Evolutionary conservation across 768 basidiomycete species (phyloP), one percentile per base, ranked within the genome.

Genomic region (Dacryopinax spathularia): DNA sequence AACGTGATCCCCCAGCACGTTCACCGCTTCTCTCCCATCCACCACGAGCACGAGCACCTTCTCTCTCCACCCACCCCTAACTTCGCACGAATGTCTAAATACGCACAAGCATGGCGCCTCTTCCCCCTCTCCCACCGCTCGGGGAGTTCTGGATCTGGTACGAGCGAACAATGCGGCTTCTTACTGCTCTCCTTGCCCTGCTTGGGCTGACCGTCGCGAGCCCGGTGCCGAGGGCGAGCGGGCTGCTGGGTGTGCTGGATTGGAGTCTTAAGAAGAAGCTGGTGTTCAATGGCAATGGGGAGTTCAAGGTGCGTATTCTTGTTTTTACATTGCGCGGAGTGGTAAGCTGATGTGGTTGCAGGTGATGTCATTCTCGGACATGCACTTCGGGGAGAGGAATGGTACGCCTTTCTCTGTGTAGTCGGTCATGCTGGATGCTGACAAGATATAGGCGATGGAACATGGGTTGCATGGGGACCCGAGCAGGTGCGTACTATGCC

Each of bases 331-430:
- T 56, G 43, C 9, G 25, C 9, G 43, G 22, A 22, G 9, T 44
- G 43, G 13, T 12, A 10, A 22, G 43, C 43, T 44, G 12, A 56
- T 56, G 48, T 27, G 25, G 39, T 5, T 27, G 13, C 48, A 86
- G 72, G 68, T 89, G 44, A 85, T 82, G 12, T 77, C 87, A 3
- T 87, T 89, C 71, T 86, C 85, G 6, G 88, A 89, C 68, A 72
- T 88, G 33, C 87, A 89, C 69, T 88, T 79, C 65, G 87, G 88
- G 31, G 87, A 89, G 73, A 85, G 87, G 84, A 85, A 10, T 84
- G 83, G 82, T 83, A 83, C 62, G 71, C 65, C 10, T 85, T 84
- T 82, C 27, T 9, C 18, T 61, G 62, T 9, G 18, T 20, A n/a
- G 2, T 20, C 4, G 27, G 15, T n/a, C 4, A 13, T 12, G 1